A percentile compares a stretch with the other conserved stretches of the same genome.
Evolutionary conservation across 441 rosid genomes (phyloP).

Genomic region (Dalechampia spathulata): DNA sequence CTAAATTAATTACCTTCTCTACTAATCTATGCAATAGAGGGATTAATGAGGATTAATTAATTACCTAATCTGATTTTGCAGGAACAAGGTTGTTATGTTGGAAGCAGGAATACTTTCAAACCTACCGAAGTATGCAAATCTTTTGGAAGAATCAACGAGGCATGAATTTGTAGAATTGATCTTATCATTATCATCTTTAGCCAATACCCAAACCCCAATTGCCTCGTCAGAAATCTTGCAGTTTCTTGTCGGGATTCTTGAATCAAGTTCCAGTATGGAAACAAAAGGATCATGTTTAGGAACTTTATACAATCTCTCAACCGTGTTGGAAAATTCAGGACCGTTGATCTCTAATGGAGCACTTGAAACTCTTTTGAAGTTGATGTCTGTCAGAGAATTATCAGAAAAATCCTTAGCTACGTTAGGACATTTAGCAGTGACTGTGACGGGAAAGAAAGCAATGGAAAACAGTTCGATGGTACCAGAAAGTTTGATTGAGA

Average conservation of each 20-base stretch:
- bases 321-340: constrained; percentile 54
- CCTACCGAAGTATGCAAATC: constrained; percentile 39
- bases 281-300: constrained; percentile 54
- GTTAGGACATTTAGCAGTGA: constrained; percentile 64
- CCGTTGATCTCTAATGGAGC: constrained; percentile 46
- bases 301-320: constrained; percentile 47
- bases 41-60: no score
- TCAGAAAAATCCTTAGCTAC: constrained; percentile 71
- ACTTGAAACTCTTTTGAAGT: constrained; percentile 36
- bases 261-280: constrained; percentile 36
- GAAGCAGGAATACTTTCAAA: constrained; percentile 74
- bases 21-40: no score
- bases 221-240: constrained; percentile 40
- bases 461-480: constrained; percentile 47
- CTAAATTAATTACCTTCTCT: background rate
- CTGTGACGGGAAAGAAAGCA: constrained; percentile 64
- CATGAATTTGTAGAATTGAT: constrained; percentile 54
- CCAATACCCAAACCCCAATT: constrained; percentile 37
- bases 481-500: constrained; percentile 61
- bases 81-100: constrained; percentile 74
- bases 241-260: constrained; percentile 44
- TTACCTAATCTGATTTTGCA: constrained; percentile 34
- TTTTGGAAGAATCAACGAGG: constrained; percentile 44
- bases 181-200: constrained; percentile 49
- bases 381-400: constrained; percentile 34